A percentile compares a stretch with the other conserved stretches of the same genome.
These are phyloP conservation scores for Penicillium verrucosum DNA, from an alignment of 2,329 filamentous ascomycete species.

Conservation along the genomic window DNA sequence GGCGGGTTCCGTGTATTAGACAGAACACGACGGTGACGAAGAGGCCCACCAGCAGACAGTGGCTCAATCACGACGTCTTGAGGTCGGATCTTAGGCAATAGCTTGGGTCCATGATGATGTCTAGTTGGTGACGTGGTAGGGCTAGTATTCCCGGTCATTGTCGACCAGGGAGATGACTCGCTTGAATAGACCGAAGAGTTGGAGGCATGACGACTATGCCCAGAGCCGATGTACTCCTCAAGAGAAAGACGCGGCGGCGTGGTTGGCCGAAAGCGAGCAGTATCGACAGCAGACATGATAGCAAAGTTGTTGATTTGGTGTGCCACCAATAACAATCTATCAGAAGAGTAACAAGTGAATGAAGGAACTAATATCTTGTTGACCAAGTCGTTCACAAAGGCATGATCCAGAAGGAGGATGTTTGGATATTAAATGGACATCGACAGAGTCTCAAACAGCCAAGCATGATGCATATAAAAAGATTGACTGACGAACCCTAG, in stretches of 20 bases:
- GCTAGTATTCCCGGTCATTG: slow-evolving; percentile 66
- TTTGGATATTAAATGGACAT: slow-evolving; percentile 42
- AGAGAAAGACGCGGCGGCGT: slow-evolving; percentile 43
- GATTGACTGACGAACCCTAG: slow-evolving; percentile 25
- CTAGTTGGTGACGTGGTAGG: slow-evolving; percentile 67
- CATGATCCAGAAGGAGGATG: slow-evolving; percentile 20
- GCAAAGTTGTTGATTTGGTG: slow-evolving; percentile 23
- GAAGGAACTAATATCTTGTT: slow-evolving; percentile 10
- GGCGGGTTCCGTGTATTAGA: slow-evolving; percentile 54
- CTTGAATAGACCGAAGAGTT: slow-evolving; percentile 64
- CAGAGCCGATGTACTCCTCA: slow-evolving; percentile 32
- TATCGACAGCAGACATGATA: slow-evolving; percentile 44
- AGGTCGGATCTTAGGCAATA: slow-evolving; percentile 80
- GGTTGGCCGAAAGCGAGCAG: slow-evolving; percentile 43
- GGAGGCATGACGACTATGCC: slow-evolving; percentile 62
- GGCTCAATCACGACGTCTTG: slow-evolving; percentile 76
- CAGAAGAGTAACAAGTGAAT: slow-evolving; percentile 18
- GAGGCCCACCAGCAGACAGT: slow-evolving; percentile 48
- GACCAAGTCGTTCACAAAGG: slow-evolving; percentile 15
- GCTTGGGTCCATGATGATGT: slow-evolving; percentile 69
- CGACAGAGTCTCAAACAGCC: slow-evolving; percentile 18
- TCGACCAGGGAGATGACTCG: slow-evolving; percentile 67
- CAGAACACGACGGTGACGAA: slow-evolving; percentile 55
- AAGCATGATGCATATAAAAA: slow-evolving; percentile 25
- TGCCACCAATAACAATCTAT: slow-evolving; percentile 14